Percentiles rank a stretch among this genome's conserved stretches.
phyloP scores from a whole-genome alignment of 2,329 filamentous ascomycete genomes.

The Chalaropsis thielavioides region DNA sequence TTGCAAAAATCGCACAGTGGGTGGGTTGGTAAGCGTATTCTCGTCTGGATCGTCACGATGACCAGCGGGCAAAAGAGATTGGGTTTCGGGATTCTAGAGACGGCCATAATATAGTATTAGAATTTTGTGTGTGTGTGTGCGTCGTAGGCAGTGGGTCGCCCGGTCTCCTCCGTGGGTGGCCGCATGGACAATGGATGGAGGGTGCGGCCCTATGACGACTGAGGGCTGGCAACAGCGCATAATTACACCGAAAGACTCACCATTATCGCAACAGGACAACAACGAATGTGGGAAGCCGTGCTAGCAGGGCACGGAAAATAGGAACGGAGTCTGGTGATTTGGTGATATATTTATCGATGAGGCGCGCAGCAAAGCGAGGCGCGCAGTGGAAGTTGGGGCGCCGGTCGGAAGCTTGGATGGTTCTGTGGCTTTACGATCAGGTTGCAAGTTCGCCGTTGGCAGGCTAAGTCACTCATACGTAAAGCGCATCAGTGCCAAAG shows the following conservation, averaged over 20 bases:
- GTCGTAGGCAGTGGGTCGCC: background rate
- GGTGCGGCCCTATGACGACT: background rate
- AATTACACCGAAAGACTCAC: slow-evolving; percentile 11
- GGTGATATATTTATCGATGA: background rate
- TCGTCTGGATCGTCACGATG: slow-evolving; percentile 24
- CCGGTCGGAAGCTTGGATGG: background rate
- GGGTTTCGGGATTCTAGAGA: slow-evolving; percentile 6
- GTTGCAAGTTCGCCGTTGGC: background rate
- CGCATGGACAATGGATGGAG: background rate
- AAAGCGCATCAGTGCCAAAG: too few species aligned
- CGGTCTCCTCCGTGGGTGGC: background rate
- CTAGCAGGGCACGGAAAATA: background rate
- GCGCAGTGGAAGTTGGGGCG: background rate
- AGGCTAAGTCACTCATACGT: background rate
- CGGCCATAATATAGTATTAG: background rate
- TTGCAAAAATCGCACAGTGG: slow-evolving; percentile 19
- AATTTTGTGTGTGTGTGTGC: background rate
- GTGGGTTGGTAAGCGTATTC: slow-evolving; percentile 20
- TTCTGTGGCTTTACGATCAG: slow-evolving; percentile 1
- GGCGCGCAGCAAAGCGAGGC: background rate
- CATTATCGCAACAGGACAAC: slow-evolving; percentile 9
- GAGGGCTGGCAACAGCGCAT: background rate
- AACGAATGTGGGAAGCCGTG: background rate
- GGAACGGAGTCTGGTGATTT: background rate
- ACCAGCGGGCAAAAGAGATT: slow-evolving; percentile 24